Conservation (phyloP, 2,329 filamentous ascomycete species). For the Cladosporium sp. region DNA sequence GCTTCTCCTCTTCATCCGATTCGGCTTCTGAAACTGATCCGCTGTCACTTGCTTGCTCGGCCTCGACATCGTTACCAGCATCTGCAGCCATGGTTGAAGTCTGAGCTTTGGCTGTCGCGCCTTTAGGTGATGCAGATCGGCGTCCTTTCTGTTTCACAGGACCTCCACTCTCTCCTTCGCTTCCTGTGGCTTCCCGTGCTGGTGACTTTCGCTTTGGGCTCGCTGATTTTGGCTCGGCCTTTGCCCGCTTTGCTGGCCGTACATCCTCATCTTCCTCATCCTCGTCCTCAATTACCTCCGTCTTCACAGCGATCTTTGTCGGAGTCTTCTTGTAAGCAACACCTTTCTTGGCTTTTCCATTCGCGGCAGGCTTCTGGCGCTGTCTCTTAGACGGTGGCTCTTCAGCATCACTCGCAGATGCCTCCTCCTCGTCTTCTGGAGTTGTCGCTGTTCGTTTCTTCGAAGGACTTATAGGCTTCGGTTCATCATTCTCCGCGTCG, state of each 20-base stretch:
- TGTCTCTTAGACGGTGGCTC: conserved; percentile 34
- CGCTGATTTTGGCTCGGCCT: neutral
- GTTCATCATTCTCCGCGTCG: conserved; percentile 21
- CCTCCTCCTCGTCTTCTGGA: conserved; percentile 22
- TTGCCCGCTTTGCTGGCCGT: conserved; percentile 5
- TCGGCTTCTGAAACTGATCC: conserved; percentile 28
- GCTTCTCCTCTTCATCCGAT: conserved; percentile 57
- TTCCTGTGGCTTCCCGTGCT: conserved; percentile 17
- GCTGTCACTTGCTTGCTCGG: conserved; percentile 9
- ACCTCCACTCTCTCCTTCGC: conserved; percentile 44
- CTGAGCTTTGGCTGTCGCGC: conserved; percentile 2
- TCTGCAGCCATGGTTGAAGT: conserved; percentile 1
- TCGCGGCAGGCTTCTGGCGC: conserved; percentile 23
- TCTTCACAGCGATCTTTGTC: conserved; percentile 15
- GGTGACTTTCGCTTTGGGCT: neutral
- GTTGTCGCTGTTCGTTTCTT: conserved; percentile 27
- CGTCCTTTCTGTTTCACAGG: conserved; percentile 20
- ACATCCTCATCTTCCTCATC: conserved; percentile 19
- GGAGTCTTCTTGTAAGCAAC: conserved; percentile 19
- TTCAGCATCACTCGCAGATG: conserved; percentile 24
- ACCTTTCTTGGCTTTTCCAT: conserved; percentile 25
- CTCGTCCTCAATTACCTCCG: conserved; percentile 11
- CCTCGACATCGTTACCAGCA: conserved; percentile 17
- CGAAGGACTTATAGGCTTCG: conserved; percentile 15
- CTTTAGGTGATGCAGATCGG: conserved; percentile 1